phyloP scores from a whole-genome alignment of 75 land plant genomes.

The Selaginella tamariscina region DNA sequence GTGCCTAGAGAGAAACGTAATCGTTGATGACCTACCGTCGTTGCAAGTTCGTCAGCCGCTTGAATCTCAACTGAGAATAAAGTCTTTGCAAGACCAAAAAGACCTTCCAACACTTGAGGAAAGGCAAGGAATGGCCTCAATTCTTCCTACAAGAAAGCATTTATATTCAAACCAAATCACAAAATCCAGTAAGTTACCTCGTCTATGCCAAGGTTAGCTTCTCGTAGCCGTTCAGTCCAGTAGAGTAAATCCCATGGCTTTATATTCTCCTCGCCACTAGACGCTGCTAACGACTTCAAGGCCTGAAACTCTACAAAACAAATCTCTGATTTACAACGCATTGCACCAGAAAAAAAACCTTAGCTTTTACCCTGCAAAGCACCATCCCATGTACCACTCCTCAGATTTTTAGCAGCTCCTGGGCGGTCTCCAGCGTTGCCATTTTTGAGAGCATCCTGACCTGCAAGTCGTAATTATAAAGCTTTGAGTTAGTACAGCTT shows the following conservation, averaged over 20 bases:
- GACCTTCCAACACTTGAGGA: neutral
- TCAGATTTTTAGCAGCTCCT: neutral
- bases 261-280: neutral
- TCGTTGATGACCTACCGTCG: neutral
- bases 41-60: neutral
- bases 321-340: neutral
- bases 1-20: neutral
- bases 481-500: neutral
- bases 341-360: neutral
- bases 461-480: neutral
- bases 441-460: neutral
- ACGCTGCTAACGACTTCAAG: neutral
- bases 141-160: neutral
- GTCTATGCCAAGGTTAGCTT: neutral
- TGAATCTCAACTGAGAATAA: neutral
- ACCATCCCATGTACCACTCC: neutral
- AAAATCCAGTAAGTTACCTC: neutral
- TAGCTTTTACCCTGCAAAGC: neutral
- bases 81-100: neutral
- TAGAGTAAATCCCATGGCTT: neutral
- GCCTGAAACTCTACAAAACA: neutral
- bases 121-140: neutral
- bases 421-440: neutral
- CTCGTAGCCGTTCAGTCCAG: neutral
- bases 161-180: neutral